Evolutionary conservation across 192 early-diverging fungal genomes (phyloP).

Genomic region (Mortierella antarctica): DNA sequence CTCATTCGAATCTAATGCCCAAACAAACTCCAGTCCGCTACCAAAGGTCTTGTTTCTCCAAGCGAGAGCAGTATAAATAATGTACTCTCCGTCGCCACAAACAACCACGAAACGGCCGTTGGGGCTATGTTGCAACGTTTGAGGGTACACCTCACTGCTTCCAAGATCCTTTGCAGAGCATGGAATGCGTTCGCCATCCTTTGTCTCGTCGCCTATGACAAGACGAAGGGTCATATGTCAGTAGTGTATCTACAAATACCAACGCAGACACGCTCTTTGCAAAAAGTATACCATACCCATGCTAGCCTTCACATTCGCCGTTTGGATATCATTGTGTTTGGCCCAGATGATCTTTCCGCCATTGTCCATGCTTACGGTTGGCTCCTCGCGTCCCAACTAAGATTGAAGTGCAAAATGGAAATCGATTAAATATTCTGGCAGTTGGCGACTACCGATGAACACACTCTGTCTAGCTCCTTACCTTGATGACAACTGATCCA

Average conservation of each 20-base stretch:
- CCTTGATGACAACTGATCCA: slow-evolving; percentile 93
- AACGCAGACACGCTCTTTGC: background rate
- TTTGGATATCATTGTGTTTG: slow-evolving; percentile 95
- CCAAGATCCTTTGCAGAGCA: slow-evolving; percentile 94
- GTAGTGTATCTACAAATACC: background rate
- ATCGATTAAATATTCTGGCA: slow-evolving; percentile 4
- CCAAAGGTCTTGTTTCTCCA: slow-evolving; percentile 99
- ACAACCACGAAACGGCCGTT: slow-evolving; percentile 99
- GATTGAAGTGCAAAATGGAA: background rate
- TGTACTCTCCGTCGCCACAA: slow-evolving; percentile 99
- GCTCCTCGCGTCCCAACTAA: slow-evolving; percentile 91
- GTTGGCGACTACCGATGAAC: too few relatives aligned
- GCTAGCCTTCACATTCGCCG: slow-evolving; percentile 90
- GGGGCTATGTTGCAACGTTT: slow-evolving; percentile 95
- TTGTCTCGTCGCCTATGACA: slow-evolving; percentile 75
- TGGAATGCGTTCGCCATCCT: slow-evolving; percentile 92
- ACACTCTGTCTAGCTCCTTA: background rate
- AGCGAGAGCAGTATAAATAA: slow-evolving; percentile 99
- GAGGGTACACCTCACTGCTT: slow-evolving; percentile 97
- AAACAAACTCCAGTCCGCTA: slow-evolving; percentile 94
- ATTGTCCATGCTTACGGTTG: slow-evolving; percentile 96
- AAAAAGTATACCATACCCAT: slow-evolving; percentile 53
- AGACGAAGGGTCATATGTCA: slow-evolving; percentile 1
- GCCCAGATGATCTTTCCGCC: slow-evolving; percentile 99
- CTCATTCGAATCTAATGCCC: slow-evolving; percentile 96